Evolutionary conservation across 2,329 filamentous ascomycete species (phyloP).

Genomic region (Stachybotrys elegans): DNA sequence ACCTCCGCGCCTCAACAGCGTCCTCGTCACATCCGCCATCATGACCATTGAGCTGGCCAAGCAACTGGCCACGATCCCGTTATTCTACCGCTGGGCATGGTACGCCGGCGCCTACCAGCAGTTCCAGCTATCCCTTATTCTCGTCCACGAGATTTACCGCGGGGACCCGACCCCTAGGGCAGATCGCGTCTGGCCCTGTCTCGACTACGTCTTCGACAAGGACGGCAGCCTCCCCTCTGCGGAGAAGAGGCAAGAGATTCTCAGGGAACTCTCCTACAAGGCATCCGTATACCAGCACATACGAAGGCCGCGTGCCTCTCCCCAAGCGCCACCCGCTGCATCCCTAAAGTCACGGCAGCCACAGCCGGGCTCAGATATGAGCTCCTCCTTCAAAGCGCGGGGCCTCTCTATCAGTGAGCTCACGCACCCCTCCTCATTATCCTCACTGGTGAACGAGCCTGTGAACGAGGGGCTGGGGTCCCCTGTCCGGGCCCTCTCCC

Average conservation of each 20-base stretch:
- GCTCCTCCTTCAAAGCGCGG: too few species aligned
- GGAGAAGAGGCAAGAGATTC: conserved; percentile 55
- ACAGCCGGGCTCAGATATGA: too few species aligned
- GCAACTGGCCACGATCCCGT: conserved; percentile 36
- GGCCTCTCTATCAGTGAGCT: too few species aligned
- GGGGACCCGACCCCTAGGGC: conserved; percentile 52
- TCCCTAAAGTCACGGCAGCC: too few species aligned
- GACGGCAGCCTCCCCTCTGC: conserved; percentile 44
- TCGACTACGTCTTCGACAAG: conserved; percentile 68
- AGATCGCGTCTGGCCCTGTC: conserved; percentile 62
- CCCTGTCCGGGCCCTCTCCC: too few species aligned
- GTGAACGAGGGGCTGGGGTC: too few species aligned
- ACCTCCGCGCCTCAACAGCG: conserved; percentile 57
- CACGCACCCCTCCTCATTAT: too few species aligned
- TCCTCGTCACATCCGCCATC: conserved; percentile 58
- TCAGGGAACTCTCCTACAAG: conserved; percentile 58
- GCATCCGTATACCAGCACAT: conserved; percentile 54
- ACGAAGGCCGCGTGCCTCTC: conserved; percentile 51
- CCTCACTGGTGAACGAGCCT: too few species aligned
- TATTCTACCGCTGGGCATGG: conserved; percentile 60
- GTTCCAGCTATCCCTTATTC: conserved; percentile 64
- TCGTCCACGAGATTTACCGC: conserved; percentile 63
- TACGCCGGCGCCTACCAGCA: conserved; percentile 68
- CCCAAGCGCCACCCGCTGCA: too few species aligned
- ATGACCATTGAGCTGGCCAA: conserved; percentile 43